Percentiles rank a stretch among this genome's conserved stretches.
These are phyloP conservation scores for Umbilicus rupestris DNA, from an alignment of 164 flowering plant species.

Conservation along the genomic window DNA sequence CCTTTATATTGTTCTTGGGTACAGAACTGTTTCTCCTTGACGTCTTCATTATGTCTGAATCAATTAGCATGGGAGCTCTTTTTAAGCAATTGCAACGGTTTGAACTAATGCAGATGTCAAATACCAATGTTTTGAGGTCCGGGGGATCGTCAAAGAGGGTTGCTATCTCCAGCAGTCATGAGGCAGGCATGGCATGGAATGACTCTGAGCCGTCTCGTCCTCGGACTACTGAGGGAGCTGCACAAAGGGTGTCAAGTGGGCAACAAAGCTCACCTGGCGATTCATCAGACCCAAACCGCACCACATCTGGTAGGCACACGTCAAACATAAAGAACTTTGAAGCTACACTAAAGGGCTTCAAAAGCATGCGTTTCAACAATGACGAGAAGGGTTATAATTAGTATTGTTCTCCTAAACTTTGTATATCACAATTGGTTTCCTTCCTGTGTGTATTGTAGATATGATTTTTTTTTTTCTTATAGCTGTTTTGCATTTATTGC, in stretches of 20 bases:
- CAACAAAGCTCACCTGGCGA: constrained; percentile 41
- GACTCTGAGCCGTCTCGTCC: constrained; percentile 23
- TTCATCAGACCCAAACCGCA: constrained; percentile 35
- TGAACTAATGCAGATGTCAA: constrained; percentile 29
- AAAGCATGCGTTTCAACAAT: constrained; percentile 50
- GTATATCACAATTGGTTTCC: background rate
- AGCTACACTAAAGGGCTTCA: constrained; percentile 45
- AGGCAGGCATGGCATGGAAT: constrained; percentile 22
- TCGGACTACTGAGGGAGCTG: constrained; percentile 21
- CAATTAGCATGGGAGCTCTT: background rate
- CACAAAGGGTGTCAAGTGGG: constrained; percentile 26
- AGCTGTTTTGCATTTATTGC: background rate
- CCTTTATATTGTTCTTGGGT: too few species aligned
- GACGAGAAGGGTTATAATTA: constrained; percentile 55
- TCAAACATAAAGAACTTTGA: constrained; percentile 38
- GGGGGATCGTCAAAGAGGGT: constrained; percentile 31
- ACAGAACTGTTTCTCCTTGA: background rate
- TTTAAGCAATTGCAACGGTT: background rate
- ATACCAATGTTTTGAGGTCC: constrained; percentile 30
- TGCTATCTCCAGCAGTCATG: constrained; percentile 27
- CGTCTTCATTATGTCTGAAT: background rate
- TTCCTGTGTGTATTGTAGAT: background rate
- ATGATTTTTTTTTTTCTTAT: background rate
- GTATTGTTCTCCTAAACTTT: background rate
- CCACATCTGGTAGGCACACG: constrained; percentile 21